Conservation (phyloP, 129 eudicot species). For the Calendula officinalis region DNA sequence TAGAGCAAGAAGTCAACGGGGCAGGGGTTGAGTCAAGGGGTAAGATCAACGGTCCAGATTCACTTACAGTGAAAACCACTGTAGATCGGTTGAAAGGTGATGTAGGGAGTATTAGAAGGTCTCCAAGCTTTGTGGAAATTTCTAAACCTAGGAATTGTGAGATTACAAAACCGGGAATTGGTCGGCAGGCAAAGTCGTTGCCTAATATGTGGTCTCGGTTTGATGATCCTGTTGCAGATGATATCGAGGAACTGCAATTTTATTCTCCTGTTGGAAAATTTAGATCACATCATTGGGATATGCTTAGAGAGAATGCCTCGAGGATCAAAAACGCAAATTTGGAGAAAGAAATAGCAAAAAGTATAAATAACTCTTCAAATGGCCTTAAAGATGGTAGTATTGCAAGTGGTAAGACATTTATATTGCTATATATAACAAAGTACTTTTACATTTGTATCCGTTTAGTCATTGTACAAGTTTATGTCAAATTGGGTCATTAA, state of each 20-base stretch:
- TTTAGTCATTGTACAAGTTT: too few species aligned
- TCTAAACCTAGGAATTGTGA: conserved; percentile 29
- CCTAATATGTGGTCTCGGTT: conserved; percentile 44
- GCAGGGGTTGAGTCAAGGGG: conserved; percentile 27
- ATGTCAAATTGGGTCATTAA: too few species aligned
- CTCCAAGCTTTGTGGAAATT: conserved; percentile 44
- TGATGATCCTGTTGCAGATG: conserved; percentile 22
- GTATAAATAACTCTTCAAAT: conserved; percentile 22
- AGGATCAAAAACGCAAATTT: conserved; percentile 19
- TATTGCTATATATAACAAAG: too few species aligned
- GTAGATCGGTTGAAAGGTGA: conserved; percentile 26
- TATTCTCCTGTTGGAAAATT: conserved; percentile 44
- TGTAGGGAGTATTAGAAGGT: conserved; percentile 30
- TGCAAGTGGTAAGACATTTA: conserved; percentile 61
- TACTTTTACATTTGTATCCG: too few species aligned
- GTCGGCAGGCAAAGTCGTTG: conserved; percentile 47
- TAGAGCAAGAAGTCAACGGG: conserved; percentile 33
- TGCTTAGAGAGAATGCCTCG: conserved; percentile 32
- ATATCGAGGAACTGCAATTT: conserved; percentile 28
- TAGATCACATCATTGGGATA: conserved; percentile 36
- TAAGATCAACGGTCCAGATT: conserved; percentile 10
- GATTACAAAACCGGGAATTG: conserved; percentile 32
- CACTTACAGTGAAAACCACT: conserved; percentile 25
- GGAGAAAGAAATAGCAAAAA: conserved; percentile 25
- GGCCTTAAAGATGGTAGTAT: conserved; percentile 42